Conservation (phyloP, 2,329 filamentous ascomycete species). For the Neonectria neomacrospora region DNA sequence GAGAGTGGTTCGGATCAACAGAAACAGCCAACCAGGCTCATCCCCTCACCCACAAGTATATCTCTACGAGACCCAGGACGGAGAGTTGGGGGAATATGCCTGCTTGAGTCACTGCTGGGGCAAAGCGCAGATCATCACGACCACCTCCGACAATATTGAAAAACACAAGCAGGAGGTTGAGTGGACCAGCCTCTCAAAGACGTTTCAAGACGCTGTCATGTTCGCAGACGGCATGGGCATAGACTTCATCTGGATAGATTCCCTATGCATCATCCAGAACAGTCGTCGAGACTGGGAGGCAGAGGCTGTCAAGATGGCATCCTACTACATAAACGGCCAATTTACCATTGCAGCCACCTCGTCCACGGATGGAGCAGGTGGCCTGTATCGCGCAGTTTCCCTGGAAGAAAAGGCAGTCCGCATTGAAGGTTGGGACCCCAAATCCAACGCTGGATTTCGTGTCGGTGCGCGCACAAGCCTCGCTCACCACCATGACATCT, state of each 20-base stretch:
- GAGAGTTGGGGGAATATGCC: not conserved
- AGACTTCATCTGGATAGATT: constrained; percentile 21
- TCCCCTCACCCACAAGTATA: not conserved
- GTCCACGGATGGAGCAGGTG: constrained; percentile 8
- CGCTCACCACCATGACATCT: constrained; percentile 7
- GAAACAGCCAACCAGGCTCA: not conserved
- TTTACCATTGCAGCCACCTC: constrained; percentile 14
- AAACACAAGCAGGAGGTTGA: constrained; percentile 9
- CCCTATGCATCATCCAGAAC: constrained; percentile 21
- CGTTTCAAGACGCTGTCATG: constrained; percentile 9
- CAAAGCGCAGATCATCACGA: constrained; percentile 16
- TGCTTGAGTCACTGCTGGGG: constrained; percentile 18
- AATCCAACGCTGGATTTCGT: not conserved
- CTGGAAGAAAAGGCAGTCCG: not conserved
- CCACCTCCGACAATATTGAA: constrained; percentile 2
- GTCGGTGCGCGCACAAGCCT: constrained; percentile 3
- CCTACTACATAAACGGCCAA: constrained; percentile 17
- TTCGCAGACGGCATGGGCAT: not conserved
- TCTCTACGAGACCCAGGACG: not conserved
- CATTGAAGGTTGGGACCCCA: constrained; percentile 1
- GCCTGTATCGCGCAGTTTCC: not conserved
- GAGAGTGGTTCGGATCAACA: not conserved
- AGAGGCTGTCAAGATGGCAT: constrained; percentile 18
- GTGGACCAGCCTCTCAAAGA: constrained; percentile 12
- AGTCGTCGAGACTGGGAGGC: constrained; percentile 10